Base-by-base conservation (phyloP, 176 grass and related monocot species). In the Triticum turgidum region DNA sequence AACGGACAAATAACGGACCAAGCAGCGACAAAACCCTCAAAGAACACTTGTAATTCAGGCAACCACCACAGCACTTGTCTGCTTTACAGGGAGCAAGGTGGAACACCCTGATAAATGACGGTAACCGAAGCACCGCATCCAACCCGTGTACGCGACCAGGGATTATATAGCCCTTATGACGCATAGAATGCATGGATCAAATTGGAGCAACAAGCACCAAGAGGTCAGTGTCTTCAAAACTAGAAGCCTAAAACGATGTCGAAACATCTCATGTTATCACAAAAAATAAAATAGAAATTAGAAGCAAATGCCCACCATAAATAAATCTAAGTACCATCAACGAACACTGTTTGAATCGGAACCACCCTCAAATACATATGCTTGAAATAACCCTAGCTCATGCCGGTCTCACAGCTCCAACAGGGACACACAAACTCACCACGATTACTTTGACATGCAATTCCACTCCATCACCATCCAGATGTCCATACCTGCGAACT, bases 401-500 rank as follows among this genome's bases (percentile, higher is more conserved):
- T 61, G 38, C 32, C 73, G 20, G 37, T 35, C 27, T 52, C 15
- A 20, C 5, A 12, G 61, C 1, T 80, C n/a, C 56, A 24, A 47
- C 66, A 76, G 61, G 80, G 4, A 37, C 24, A 74, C 29, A 3
- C 27, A 5, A 9, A 56, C 10, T 21, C 65, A 7, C 0, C 49
- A 82, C 49, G 61, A 41, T 29, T 49, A 42, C 14, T 87, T 73
- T n/a, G 58, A 22, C 78, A 45, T 81, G 77, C 82, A 67, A 10
- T 82, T 39, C 41, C 73, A 78, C 15, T 44, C 52, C 51, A 58
- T 18, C 39, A 74, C 37, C 27, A 29, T 51, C 45, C 64, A 5
- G 15, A 49, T 79, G 78, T 56, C 77, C 69, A 72, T 33, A 69
- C 11, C 77, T 32, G 61, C 39, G 13, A 80, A 37, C 77, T 67